A percentile compares a stretch with the other conserved stretches of the same genome.
phyloP scores from a whole-genome alignment of 164 flowering plant species.

The Chimonanthus praecox region DNA sequence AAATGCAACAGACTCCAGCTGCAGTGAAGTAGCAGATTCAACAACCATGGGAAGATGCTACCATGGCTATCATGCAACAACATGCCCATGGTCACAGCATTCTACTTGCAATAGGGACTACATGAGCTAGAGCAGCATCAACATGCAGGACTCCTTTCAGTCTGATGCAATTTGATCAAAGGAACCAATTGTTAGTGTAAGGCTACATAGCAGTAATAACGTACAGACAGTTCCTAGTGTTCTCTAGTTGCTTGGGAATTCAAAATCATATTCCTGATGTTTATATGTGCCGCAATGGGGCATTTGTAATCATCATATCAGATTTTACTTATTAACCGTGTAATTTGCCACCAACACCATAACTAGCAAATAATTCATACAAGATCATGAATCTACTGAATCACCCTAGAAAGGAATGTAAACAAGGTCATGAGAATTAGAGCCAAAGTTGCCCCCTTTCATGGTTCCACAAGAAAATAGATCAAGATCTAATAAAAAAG shows the following conservation, averaged over 20 bases:
- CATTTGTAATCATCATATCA: neutral
- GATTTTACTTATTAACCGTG: neutral
- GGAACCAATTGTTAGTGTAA: conserved; percentile 17
- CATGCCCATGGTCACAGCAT: conserved; percentile 9
- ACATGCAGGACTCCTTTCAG: conserved; percentile 4
- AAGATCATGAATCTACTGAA: neutral
- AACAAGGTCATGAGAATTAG: neutral
- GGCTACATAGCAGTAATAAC: conserved; percentile 16
- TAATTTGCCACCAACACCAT: neutral
- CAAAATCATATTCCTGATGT: neutral
- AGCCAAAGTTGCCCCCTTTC: neutral
- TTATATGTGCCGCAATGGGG: neutral
- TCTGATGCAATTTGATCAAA: conserved; percentile 7
- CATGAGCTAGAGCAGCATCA: conserved; percentile 1
- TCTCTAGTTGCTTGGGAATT: conserved; percentile 3
- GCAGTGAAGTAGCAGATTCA: conserved; percentile 13
- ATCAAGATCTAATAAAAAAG: too few relatives aligned
- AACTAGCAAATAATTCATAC: neutral
- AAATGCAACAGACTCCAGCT: conserved; percentile 22
- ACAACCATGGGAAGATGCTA: conserved; percentile 12
- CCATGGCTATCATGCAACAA: neutral
- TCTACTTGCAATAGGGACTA: conserved; percentile 5
- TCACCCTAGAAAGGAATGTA: neutral
- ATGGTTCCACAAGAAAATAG: too few relatives aligned
- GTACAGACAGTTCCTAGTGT: conserved; percentile 6